A percentile compares a stretch with the other conserved stretches of the same genome.
Evolutionary conservation across 2,329 filamentous ascomycete genomes (phyloP).

Genomic region (Gremmenia infestans): DNA sequence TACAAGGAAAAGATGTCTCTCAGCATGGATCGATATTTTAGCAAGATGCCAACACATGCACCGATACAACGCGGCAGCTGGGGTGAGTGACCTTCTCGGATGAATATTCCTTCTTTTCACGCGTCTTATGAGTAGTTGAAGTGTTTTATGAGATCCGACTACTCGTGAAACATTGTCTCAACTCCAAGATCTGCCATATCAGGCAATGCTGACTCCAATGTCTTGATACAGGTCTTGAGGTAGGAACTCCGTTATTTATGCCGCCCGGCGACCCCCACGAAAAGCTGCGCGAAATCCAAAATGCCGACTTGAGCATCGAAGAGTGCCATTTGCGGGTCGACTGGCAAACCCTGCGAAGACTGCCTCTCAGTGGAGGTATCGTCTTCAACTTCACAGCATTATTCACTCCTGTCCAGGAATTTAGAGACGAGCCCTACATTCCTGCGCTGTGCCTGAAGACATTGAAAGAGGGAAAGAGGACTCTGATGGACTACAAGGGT

Average conservation of each 20-base stretch:
- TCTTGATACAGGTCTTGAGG: constrained; percentile 47
- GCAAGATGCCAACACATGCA: constrained; percentile 66
- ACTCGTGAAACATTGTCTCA: no score
- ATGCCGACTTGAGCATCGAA: constrained; percentile 48
- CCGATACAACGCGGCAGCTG: constrained; percentile 82
- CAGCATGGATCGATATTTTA: constrained; percentile 81
- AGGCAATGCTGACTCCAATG: no score
- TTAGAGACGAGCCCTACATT: constrained; percentile 67
- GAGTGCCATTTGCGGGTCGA: constrained; percentile 71
- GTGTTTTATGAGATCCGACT: no score
- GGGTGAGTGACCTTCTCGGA: constrained; percentile 40
- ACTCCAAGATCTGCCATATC: no score
- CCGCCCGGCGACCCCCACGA: constrained; percentile 64
- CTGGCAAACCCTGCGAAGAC: constrained; percentile 78
- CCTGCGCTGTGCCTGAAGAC: constrained; percentile 65
- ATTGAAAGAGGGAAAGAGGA: constrained; percentile 64
- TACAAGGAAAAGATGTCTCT: constrained; percentile 86
- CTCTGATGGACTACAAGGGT: constrained; percentile 74
- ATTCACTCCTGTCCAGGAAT: constrained; percentile 68
- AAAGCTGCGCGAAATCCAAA: constrained; percentile 52
- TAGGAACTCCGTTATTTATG: constrained; percentile 70
- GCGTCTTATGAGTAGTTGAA: no score
- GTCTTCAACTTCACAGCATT: constrained; percentile 88
- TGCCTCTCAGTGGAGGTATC: constrained; percentile 70
- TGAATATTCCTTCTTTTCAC: no score